phyloP scores from a whole-genome alignment of 768 basidiomycete species.

The button mushroom (Agaricus bisporus) region DNA sequence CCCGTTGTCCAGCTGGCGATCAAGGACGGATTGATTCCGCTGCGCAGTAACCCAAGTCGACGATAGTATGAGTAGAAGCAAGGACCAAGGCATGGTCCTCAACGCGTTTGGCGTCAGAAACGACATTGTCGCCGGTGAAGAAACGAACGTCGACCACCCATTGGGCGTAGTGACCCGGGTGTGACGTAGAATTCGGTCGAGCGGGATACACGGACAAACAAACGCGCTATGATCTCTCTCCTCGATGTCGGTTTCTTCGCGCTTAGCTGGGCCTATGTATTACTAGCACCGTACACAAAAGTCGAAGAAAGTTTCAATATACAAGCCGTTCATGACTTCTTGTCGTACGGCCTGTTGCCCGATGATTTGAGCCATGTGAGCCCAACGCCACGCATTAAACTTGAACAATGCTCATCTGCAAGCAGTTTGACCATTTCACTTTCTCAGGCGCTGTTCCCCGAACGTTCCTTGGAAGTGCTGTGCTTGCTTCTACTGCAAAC shows the following conservation, averaged over 20 bases:
- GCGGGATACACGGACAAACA: not conserved
- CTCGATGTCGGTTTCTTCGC: conserved; percentile 48
- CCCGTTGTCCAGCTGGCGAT: not conserved
- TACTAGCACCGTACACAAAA: conserved; percentile 85
- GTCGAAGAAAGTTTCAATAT: conserved; percentile 97
- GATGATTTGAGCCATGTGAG: conserved; percentile 44
- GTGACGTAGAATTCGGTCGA: not conserved
- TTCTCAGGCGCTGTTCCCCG: conserved; percentile 90
- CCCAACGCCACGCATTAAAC: conserved; percentile 8
- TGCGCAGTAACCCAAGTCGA: not conserved
- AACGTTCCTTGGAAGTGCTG: conserved; percentile 74
- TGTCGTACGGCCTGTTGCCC: conserved; percentile 61
- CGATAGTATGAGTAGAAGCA: conserved; percentile 1
- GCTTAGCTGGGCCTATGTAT: conserved; percentile 59
- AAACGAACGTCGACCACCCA: not conserved
- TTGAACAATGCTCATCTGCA: conserved; percentile 7
- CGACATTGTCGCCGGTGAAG: not conserved
- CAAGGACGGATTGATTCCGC: not conserved
- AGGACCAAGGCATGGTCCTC: not conserved
- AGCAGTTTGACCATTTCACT: conserved; percentile 82
- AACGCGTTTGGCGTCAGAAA: not conserved
- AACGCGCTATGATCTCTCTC: conserved; percentile 17
- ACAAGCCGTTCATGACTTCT: conserved; percentile 84
- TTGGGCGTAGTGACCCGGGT: not conserved
- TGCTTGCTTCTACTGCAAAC: conserved; percentile 53